phyloP scores from a whole-genome alignment of 164 flowering plant species.

The Aristolochia californica region DNA sequence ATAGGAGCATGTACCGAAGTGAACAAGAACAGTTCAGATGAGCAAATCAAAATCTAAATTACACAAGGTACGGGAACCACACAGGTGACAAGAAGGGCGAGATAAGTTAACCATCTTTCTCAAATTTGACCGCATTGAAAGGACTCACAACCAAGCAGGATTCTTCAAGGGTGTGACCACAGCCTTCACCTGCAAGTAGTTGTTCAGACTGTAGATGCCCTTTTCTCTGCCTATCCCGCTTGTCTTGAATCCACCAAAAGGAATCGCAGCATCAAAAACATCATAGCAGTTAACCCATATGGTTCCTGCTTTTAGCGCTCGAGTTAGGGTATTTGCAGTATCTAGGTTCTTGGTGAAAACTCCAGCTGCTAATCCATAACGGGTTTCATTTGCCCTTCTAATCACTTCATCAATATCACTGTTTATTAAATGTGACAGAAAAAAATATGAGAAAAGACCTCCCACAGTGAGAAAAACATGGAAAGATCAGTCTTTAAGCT shows the following conservation, averaged over 20 bases:
- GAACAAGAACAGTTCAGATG: no score
- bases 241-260: constrained; percentile 96
- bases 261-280: constrained; percentile 86
- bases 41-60: no score
- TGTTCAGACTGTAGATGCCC: constrained; percentile 71
- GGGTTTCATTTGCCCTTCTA: constrained; percentile 50
- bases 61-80: no score
- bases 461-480: neutral
- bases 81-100: no score
- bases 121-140: neutral
- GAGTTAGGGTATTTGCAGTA: constrained; percentile 59
- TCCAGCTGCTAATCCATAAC: constrained; percentile 85
- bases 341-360: constrained; percentile 64
- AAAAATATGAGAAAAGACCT: neutral
- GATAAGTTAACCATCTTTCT: constrained; percentile 1
- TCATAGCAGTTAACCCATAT: constrained; percentile 90
- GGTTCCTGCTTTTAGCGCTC: constrained; percentile 72
- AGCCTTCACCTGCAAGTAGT: constrained; percentile 88
- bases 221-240: constrained; percentile 92
- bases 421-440: constrained; percentile 2
- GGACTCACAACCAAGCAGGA: constrained; percentile 65
- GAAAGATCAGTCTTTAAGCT: constrained; percentile 9
- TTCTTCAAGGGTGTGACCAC: constrained; percentile 71
- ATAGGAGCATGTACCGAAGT: no score
- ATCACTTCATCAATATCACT: constrained; percentile 75